phyloP scores from a whole-genome alignment of 2,329 filamentous ascomycete genomes.

The Xylaria sp. region DNA sequence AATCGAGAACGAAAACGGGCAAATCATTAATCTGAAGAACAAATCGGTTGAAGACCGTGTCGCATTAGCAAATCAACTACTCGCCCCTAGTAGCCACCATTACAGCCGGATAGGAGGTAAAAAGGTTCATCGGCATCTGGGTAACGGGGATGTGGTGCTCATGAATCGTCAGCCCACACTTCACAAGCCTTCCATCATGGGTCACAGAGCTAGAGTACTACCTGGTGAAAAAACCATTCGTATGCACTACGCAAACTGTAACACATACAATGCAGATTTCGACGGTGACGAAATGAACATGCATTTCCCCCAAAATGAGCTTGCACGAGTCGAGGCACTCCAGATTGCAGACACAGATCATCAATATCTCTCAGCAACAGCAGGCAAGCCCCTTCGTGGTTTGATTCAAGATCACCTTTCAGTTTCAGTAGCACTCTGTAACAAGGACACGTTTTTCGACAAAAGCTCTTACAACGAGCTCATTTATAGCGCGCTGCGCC shows the following conservation, averaged over 20 bases:
- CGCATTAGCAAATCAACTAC: slow-evolving; percentile 88
- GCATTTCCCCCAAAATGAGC: slow-evolving; percentile 98
- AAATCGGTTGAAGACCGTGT: slow-evolving; percentile 89
- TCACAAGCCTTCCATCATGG: slow-evolving; percentile 99
- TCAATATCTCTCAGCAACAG: slow-evolving; percentile 93
- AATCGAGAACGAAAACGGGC: slow-evolving; percentile 94
- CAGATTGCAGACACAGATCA: slow-evolving; percentile 96
- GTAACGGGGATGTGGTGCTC: slow-evolving; percentile 94
- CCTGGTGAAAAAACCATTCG: slow-evolving; percentile 96
- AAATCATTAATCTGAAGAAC: slow-evolving; percentile 83
- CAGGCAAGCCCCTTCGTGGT: slow-evolving; percentile 91
- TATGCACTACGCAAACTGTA: slow-evolving; percentile 99
- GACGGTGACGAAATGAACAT: slow-evolving; percentile 99
- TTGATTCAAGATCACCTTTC: slow-evolving; percentile 98
- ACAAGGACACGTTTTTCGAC: slow-evolving; percentile 88
- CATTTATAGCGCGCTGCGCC: slow-evolving; percentile 87
- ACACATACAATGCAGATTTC: slow-evolving; percentile 99
- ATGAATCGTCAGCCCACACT: slow-evolving; percentile 99
- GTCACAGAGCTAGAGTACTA: slow-evolving; percentile 88
- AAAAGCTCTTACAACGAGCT: slow-evolving; percentile 89
- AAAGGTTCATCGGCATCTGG: slow-evolving; percentile 94
- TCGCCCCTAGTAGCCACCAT: slow-evolving; percentile 79
- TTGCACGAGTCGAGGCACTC: slow-evolving; percentile 89
- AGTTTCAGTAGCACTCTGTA: slow-evolving; percentile 89
- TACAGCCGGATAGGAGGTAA: slow-evolving; percentile 83